Evolutionary conservation across 2,329 filamentous ascomycete species (phyloP).

Genomic region (Tolypocladium amazonense): DNA sequence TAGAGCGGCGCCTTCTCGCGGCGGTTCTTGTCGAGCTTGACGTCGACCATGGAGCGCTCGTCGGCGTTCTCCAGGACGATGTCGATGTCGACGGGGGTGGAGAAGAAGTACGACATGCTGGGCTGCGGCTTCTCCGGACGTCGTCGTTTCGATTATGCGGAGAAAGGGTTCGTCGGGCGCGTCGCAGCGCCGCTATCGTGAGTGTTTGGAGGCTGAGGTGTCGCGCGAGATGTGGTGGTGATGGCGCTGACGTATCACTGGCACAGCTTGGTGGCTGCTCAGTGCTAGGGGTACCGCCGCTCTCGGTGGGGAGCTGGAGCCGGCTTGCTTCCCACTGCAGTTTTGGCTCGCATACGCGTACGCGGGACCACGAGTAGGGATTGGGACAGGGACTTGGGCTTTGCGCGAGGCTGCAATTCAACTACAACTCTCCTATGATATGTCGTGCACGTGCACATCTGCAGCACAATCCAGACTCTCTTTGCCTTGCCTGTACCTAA

Average conservation of each 20-base stretch:
- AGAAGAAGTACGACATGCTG: conserved; percentile 94
- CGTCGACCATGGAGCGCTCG: conserved; percentile 88
- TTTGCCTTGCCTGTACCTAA: neutral
- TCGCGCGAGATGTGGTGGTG: conserved; percentile 2
- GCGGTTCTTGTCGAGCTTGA: conserved; percentile 96
- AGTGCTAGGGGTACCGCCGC: neutral
- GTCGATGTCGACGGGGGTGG: conserved; percentile 96
- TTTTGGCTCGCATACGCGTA: neutral
- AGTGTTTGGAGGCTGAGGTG: neutral
- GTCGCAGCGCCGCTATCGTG: neutral
- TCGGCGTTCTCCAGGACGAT: conserved; percentile 93
- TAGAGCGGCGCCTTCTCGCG: conserved; percentile 95
- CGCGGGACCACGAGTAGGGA: neutral
- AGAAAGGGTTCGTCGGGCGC: neutral
- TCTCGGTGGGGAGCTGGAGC: neutral
- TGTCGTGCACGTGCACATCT: neutral
- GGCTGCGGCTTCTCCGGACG: conserved; percentile 2
- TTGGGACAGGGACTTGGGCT: neutral
- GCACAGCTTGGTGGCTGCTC: neutral
- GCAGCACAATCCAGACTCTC: neutral
- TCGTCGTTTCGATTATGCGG: neutral
- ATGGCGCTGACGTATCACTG: conserved; percentile 22
- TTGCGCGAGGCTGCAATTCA: neutral
- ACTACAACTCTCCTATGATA: neutral
- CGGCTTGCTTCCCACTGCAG: neutral